Percentiles rank a stretch among this genome's conserved stretches.
These are phyloP conservation scores for Aspergillus quadrilineatus DNA, from an alignment of 2,329 filamentous ascomycete species.

Conservation along the genomic window DNA sequence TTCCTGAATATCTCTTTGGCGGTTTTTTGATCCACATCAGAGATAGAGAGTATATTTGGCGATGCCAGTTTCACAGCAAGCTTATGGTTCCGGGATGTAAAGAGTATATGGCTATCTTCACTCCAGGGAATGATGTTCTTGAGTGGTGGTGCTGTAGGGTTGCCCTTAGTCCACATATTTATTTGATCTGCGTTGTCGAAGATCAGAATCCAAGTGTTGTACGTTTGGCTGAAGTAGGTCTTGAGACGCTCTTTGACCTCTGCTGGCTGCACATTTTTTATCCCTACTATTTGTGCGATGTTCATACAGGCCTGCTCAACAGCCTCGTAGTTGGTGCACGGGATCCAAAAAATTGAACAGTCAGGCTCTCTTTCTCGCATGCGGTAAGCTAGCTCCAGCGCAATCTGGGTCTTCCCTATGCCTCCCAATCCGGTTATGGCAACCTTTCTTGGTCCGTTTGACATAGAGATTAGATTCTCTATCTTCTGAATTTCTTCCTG, in stretches of 20 bases:
- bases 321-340: conserved; percentile 21
- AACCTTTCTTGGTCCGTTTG: neutral
- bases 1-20: no score
- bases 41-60: no score
- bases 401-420: neutral
- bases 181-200: conserved; percentile 25
- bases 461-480: neutral
- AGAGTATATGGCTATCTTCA: no score
- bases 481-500: neutral
- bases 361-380: conserved; percentile 8
- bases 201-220: conserved; percentile 23
- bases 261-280: neutral
- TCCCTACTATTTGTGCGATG: conserved; percentile 8
- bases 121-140: no score
- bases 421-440: neutral
- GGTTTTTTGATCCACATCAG: no score
- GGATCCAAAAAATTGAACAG: conserved; percentile 29
- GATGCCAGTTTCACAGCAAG: no score
- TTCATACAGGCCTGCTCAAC: conserved; percentile 17
- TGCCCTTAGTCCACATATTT: conserved; percentile 14
- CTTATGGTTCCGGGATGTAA: no score
- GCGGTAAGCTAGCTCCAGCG: conserved; percentile 9
- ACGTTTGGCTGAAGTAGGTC: conserved; percentile 13
- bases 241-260: conserved; percentile 6
- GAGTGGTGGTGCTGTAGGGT: no score